Evolutionary conservation across 176 grass and related monocot genomes (phyloP), one percentile per base, ranked within the genome.

Genomic region (Ampelocalamus luodianensis): DNA sequence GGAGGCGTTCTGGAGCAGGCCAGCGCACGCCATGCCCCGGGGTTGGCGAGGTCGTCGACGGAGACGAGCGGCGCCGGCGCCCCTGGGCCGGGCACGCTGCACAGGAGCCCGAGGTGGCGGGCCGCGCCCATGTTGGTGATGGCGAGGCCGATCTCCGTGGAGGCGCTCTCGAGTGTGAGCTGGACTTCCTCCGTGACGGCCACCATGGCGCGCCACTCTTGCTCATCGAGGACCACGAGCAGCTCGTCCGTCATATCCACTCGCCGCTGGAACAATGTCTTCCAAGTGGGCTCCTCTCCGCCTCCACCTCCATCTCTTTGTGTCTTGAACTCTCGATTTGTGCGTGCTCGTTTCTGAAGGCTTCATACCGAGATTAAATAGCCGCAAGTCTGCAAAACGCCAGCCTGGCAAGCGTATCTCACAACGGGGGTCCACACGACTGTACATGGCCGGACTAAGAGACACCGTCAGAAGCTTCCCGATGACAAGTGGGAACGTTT

Each of bases 121-220:
- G 84, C 66, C 5, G 84, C 66, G 76, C 44, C 84, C 55, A 86
- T 86, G 76, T 46, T 79, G 43, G 76, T 56, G 32, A 79, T 4
- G 43, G 67, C 84, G 84, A 86, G 76, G 29, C 43, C 76, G 66
- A 86, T 22, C 67, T 63, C 54, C 84, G 23, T 42, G 22, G 54
- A 26, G 22, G 67, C 84, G 10, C 1, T 12, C 67, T 64, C 84
- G 27, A 79, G 76, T 55, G 3, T n/a, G 53, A 27, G 66, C 65
- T 4, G 74, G 65, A 40, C 16, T 43, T 22, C 76, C 76, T 64
- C 76, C 67, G 22, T 55, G 15, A 2, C 2, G 42, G 13, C 17
- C 5, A 27, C 34, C 44, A 3, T 29, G 44, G 45, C 18, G 56
- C 17, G 23, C 65, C 42, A 3, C 73, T 5, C 9, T 43, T 27